Evolutionary conservation across 306 rosid genomes (phyloP).

Genomic region (Fragaria nilgerrensis): DNA sequence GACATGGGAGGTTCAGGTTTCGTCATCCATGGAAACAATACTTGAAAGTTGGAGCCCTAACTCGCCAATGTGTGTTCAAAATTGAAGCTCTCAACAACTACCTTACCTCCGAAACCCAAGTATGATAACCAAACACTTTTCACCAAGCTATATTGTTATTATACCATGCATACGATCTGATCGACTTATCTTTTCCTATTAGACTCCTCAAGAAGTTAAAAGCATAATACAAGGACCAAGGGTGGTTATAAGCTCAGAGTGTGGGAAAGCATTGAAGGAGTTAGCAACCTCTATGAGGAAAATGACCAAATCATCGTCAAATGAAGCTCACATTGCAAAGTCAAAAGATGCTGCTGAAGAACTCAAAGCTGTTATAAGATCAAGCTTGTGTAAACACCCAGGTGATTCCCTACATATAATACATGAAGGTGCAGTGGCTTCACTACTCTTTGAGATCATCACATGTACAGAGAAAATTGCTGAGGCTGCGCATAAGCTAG

Average conservation of each 20-base stretch:
- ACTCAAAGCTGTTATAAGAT: conserved; percentile 17
- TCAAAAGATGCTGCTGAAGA: conserved; percentile 9
- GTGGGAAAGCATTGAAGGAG: conserved; percentile 26
- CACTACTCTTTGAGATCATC: conserved; percentile 14
- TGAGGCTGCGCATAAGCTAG: conserved; percentile 15
- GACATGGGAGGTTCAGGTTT: conserved; percentile 22
- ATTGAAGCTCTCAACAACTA: conserved; percentile 24
- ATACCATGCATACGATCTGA: background rate
- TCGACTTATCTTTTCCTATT: background rate
- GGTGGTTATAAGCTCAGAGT: conserved; percentile 17
- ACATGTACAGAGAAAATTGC: conserved; percentile 12
- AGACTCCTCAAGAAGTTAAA: conserved; percentile 15
- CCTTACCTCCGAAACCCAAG: conserved; percentile 22
- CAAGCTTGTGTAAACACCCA: conserved; percentile 12
- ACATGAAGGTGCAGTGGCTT: conserved; percentile 24
- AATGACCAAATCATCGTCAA: conserved; percentile 11
- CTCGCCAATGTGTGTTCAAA: conserved; percentile 24
- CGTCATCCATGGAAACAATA: conserved; percentile 36
- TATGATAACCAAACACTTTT: background rate
- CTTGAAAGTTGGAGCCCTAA: conserved; percentile 19
- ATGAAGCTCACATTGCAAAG: conserved; percentile 13
- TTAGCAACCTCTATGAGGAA: conserved; percentile 6
- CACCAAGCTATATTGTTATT: background rate
- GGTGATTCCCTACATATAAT: conserved; percentile 3
- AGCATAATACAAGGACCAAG: conserved; percentile 17